These are phyloP conservation scores for Eucalyptus lansdowneana DNA, from an alignment of 345 rosid genomes.

Conservation along the genomic window DNA sequence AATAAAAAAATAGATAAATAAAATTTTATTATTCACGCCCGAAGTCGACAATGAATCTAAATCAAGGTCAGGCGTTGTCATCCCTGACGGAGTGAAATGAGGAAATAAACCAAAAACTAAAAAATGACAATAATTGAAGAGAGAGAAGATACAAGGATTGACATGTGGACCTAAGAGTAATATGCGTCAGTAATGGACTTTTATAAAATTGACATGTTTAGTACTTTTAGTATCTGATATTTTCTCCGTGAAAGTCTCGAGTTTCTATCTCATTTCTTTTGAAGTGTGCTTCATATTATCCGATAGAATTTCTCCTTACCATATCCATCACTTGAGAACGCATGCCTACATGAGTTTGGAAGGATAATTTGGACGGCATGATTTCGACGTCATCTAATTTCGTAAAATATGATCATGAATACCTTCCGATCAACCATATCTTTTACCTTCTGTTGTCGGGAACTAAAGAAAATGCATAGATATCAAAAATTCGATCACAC, in stretches of 20 bases:
- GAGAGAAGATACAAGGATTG: no score
- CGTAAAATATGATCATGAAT: not conserved
- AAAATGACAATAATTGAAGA: no score
- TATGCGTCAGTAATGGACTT: no score
- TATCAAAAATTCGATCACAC: rapidly evolving
- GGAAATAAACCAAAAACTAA: no score
- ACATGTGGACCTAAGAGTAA: no score
- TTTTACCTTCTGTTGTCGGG: not conserved
- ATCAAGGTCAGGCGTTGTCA: no score
- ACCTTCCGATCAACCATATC: rapidly evolving
- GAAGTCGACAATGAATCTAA: rapidly evolving
- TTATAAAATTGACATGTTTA: no score
- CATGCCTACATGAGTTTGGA: not conserved
- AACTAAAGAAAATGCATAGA: not conserved
- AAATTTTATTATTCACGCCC: no score
- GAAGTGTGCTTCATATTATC: not conserved
- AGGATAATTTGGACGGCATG: not conserved
- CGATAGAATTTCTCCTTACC: not conserved
- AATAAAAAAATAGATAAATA: rapidly evolving
- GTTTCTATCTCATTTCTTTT: not conserved
- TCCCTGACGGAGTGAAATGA: no score
- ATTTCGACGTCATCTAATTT: not conserved
- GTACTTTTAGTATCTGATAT: rapidly evolving
- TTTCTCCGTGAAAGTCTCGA: no score
- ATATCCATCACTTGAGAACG: no score